Base-by-base conservation (phyloP, 768 basidiomycete species). In the Serendipita indica region DNA sequence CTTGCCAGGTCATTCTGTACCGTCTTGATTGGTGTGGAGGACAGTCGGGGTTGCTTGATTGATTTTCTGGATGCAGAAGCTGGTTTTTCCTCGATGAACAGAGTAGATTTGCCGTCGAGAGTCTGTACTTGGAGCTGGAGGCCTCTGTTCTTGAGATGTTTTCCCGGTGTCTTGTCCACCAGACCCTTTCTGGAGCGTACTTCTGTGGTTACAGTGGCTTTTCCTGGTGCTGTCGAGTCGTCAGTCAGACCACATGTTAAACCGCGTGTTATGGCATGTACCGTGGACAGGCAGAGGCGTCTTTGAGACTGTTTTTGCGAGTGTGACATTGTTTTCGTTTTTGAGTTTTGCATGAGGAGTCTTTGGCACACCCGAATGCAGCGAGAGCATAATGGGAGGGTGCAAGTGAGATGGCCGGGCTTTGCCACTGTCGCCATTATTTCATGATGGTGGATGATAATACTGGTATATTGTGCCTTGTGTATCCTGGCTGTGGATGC, bases 261-360 rank as follows among this genome's bases (percentile, higher is more conserved):
- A n/a, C n/a, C n/a, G n/a, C n/a, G n/a, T n/a, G n/a, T n/a, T n/a
- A n/a, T n/a, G n/a, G n/a, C n/a, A n/a, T n/a, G n/a, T n/a, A n/a
- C n/a, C n/a, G n/a, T n/a, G n/a, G n/a, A n/a, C n/a, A n/a, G 49
- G 49, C 32, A 54, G 32, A 25, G 49, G 49, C 22, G 49, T 54
- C 25, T 54, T 54, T 30, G 49, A 28, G n/a, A 54, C 22, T 27
- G 25, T 10, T 33, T 30, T 54, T 54, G 25, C 12, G n/a, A 18
- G 16, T 54, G 22, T n/a, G n/a, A 54, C 16, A 20, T 54, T 20
- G 30, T 54, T 54, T 54, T 54, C 49, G 30, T 54, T 54, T 3
- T 33, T 54, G 10, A 54, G 49, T 30, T 33, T 27, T 54, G 49
- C 25, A 54, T 54, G 49, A 7, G 49, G 49, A 25, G 49, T 54